Evolutionary conservation across 2,329 filamentous ascomycete species (phyloP), one percentile per base, ranked within the genome.

Genomic region (Ophiognomonia clavigignenti-juglandacearum): DNA sequence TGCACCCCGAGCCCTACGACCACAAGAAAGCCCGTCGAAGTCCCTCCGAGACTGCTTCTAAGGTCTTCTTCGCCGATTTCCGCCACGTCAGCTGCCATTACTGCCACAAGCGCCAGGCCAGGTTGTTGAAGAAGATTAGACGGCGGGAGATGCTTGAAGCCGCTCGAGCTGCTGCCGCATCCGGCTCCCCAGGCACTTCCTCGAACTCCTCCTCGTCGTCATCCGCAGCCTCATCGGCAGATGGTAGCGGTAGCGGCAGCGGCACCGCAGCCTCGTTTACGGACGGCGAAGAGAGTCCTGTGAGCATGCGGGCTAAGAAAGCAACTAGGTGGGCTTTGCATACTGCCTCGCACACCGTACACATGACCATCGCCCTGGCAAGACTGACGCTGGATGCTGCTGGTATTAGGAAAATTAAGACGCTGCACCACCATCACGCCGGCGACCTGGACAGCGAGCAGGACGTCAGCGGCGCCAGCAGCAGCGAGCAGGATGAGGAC

Each of bases 21-120:
- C 51, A 31, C 22, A 47, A 41, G 27, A 53, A 53, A 32, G 40
- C 40, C 36, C 40, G 22, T 7, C 20, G 43, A 26, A 22, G 24
- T 27, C 50, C 42, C 35, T 27, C 45, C n/a, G 50, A 52, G 19
- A 42, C 48, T 19, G 48, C 51, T 13, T 26, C 37, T 26, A 39
- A 24, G 39, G 42, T 41, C 22, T 53, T 50, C 24, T 44, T 45
- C 18, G 44, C 41, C 13, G 48, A 51, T 4, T 24, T 39, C n/a
- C 44, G 41, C 7, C 18, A 43, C 14, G 31, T 24, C 41, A 41
- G 47, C 36, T 53, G 51, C 44, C 14, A 19, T 11, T 53, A 42
- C 38, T 53, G 51, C 48, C 50, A 43, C 65, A 90, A 85, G 68
- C 86, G 88, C 60, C 79, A 87, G 55, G 79, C 84, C 62, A 91